Percentiles rank a stretch among this genome's conserved stretches.
Evolutionary conservation across 129 eudicot genomes (phyloP).

Genomic region (Saussurea involucrata): DNA sequence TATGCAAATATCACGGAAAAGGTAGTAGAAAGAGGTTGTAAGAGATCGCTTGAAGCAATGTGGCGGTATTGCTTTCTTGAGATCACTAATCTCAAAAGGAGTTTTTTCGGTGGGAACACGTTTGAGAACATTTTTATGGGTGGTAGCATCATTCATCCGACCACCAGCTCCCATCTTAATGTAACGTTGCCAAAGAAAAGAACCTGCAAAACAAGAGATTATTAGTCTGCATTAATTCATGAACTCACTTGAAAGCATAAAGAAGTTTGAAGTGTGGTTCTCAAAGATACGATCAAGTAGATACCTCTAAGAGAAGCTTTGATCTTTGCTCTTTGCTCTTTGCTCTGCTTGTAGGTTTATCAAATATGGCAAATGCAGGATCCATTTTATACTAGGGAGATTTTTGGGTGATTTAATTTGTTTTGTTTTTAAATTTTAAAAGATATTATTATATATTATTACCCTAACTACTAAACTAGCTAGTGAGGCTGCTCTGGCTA

Average conservation of each 20-base stretch:
- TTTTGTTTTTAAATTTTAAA: background rate
- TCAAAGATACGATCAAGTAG: background rate
- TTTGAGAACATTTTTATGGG: background rate
- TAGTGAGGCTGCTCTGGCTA: background rate
- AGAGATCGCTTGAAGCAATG: background rate
- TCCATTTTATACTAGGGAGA: background rate
- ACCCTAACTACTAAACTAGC: background rate
- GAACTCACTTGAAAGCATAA: background rate
- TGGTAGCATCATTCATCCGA: background rate
- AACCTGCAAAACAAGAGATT: background rate
- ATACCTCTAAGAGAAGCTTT: background rate
- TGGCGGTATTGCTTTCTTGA: background rate
- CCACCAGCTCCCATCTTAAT: background rate
- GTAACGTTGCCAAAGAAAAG: background rate
- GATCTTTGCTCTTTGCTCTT: background rate
- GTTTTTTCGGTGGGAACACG: background rate
- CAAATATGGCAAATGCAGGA: background rate
- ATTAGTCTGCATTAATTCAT: background rate
- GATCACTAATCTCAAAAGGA: background rate
- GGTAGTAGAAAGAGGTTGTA: constrained; percentile 20
- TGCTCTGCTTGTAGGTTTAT: background rate
- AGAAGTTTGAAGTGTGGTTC: background rate
- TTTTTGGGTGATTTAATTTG: background rate
- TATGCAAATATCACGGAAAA: constrained; percentile 20
- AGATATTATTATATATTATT: background rate